Evolutionary conservation across 495 filamentous ascomycete genomes (phyloP), one percentile per base, ranked within the genome.

Genomic region (Staphylotrichum longicolle): DNA sequence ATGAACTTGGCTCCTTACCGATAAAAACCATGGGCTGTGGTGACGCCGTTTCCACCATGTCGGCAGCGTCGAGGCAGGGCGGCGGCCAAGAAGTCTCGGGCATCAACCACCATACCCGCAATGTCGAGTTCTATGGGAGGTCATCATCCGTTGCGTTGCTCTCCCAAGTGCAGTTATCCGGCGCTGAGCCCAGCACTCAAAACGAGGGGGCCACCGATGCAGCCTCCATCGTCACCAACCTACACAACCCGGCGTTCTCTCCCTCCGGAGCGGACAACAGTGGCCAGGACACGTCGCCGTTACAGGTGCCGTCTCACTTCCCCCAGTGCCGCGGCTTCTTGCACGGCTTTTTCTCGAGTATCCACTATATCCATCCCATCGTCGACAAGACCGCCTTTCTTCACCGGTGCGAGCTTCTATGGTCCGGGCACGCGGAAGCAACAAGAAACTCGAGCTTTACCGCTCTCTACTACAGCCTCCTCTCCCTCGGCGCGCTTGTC

Each of bases 291-390:
- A 11, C 8, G 4, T 5, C 42, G 9, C 5, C 42, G 4, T 45
- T 11, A 7, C 5, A 5, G 12, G 14, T n/a, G 7, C 8, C 5
- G 5, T 45, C 42, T 11, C 42, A 45, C 14, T 45, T 10, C 42
- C 42, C 42, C 42, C 42, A 45, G 12, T 45, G 42, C 42, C 42
- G 42, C 14, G 42, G 42, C 42, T 45, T 45, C 14, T 11, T 45
- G 7, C 10, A 45, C 4, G 42, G 42, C 10, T 45, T 45, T 4
- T 45, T 45, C 42, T 45, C 42, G 7, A 45, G 42, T 11, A 45
- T 45, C 14, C 42, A 45, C 42, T 45, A 45, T 11, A 45, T 45
- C 42, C 42, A 45, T 11, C 42, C 42, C 42, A n/a, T 45, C 42
- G 14, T 45, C 14, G 42, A 45, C 42, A 45, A 45, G 42, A 5